Conservation (phyloP, 2,329 filamentous ascomycete genomes). For the Coleophoma crateriformis region DNA sequence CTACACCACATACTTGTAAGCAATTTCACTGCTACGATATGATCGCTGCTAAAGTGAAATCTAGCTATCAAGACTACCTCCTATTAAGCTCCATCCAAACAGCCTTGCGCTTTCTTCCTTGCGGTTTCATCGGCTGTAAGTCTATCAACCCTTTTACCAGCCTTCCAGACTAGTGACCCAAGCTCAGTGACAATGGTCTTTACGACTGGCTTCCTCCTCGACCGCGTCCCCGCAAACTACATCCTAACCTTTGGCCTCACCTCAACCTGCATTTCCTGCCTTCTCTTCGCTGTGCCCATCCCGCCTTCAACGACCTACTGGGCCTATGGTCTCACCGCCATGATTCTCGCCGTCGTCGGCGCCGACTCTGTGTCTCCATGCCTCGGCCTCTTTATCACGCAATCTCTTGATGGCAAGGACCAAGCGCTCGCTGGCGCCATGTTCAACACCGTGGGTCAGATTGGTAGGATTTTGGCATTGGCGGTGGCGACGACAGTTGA, state of each 20-base stretch:
- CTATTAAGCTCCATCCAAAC: constrained; percentile 57
- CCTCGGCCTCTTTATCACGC: constrained; percentile 60
- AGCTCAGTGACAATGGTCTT: too few relatives aligned
- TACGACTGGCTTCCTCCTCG: too few relatives aligned
- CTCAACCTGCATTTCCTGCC: constrained; percentile 36
- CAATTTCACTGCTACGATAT: neutral
- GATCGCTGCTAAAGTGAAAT: too few relatives aligned
- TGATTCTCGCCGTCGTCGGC: constrained; percentile 59
- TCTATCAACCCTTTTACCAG: too few relatives aligned
- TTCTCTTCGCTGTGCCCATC: constrained; percentile 62
- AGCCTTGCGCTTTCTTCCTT: constrained; percentile 63
- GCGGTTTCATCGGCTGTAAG: constrained; percentile 46
- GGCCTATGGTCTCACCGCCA: constrained; percentile 61
- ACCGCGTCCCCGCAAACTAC: constrained; percentile 39
- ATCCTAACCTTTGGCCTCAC: constrained; percentile 43
- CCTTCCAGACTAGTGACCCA: too few relatives aligned
- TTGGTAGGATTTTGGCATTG: constrained; percentile 59
- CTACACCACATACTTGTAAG: constrained; percentile 56
- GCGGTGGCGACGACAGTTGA: constrained; percentile 62
- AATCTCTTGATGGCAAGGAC: constrained; percentile 54
- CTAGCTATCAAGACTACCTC: constrained; percentile 60
- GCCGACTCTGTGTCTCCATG: constrained; percentile 63
- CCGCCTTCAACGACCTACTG: constrained; percentile 57
- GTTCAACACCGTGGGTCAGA: constrained; percentile 60
- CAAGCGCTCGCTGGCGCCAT: constrained; percentile 64